These are phyloP conservation scores for Kwoniella sp. DNA, from an alignment of 768 basidiomycete species.

Conservation along the genomic window DNA sequence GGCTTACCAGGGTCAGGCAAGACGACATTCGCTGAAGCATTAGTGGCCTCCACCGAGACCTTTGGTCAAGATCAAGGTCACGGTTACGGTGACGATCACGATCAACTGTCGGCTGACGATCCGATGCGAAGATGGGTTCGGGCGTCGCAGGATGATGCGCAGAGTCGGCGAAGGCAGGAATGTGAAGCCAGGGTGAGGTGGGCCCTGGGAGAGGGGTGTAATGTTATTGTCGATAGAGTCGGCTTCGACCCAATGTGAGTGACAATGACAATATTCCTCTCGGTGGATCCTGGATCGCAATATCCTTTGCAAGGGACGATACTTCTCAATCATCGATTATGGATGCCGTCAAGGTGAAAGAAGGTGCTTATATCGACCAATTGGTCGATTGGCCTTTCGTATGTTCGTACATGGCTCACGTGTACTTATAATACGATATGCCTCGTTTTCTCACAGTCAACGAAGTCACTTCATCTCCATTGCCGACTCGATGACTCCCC, in stretches of 20 bases:
- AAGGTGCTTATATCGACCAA: too few species aligned
- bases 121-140: slow-evolving; percentile 52
- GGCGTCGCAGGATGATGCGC: slow-evolving; percentile 55
- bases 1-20: slow-evolving; percentile 54
- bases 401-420: too few species aligned
- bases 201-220: slow-evolving; percentile 36
- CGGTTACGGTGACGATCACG: too few species aligned
- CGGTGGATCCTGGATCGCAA: not conserved
- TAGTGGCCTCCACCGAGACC: slow-evolving; percentile 16
- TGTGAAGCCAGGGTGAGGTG: slow-evolving; percentile 40
- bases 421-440: too few species aligned
- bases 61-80: not conserved
- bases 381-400: too few species aligned
- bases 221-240: slow-evolving; percentile 52
- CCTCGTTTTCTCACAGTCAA: slow-evolving; percentile 40
- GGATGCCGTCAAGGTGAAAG: too few species aligned
- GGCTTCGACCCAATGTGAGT: slow-evolving; percentile 53
- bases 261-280: too few species aligned
- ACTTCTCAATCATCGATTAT: not conserved
- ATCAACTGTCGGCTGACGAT: too few species aligned
- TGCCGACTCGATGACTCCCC: slow-evolving; percentile 22
- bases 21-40: slow-evolving; percentile 43
- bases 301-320: not conserved
- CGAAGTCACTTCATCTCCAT: slow-evolving; percentile 51
- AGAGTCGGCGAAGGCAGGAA: slow-evolving; percentile 45